Evolutionary conservation across 345 rosid species (phyloP), one percentile per base, ranked within the genome.

Genomic region (Eucalyptus regnans): DNA sequence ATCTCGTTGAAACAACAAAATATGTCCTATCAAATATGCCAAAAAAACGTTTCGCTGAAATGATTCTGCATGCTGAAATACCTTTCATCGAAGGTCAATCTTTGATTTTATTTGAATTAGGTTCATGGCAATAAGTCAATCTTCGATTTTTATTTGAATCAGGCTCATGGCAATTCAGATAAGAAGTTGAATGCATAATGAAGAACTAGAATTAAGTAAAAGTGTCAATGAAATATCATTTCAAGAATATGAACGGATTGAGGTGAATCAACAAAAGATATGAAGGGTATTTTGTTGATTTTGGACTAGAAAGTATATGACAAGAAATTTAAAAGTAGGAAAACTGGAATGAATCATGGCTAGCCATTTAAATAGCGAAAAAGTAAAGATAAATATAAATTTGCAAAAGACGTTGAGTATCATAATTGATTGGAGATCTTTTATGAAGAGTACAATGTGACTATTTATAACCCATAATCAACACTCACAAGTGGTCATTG

Each of bases 101-200:
- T 62, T 60, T 12, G 8, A 62, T 27, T 60, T 60, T 12, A 12
- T 60, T 27, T 60, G 16, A 60, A 27, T 60, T 2, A 5, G 1
- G n/a, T 60, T 1, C n/a, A 5, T 60, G 68, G 62, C 62, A 56
- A 56, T 56, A 56, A 56, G 71, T 64, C 4, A 0, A n/a, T 64
- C 37, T 64, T 29, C 3, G 3, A 64, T 64, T 29, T 62, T 64
- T 29, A 29, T 13, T 29, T 29, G 37, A 64, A n/a, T 64, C 9
- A 4, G 4, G 37, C 2, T 64, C 0, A 1, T 29, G 37, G 79
- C 43, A 66, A 66, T 66, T 66, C 0, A 0, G 23, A 66, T 66
- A 2, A 9, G 41, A 31, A 8, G 43, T 31, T 66, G 79, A 66
- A 31, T 31, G 41, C 22, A 8, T 66, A 1, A 62, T 0, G 8